Evolutionary conservation across 2,329 filamentous ascomycete genomes (phyloP).

Genomic region (Neofusicoccum kwambonambiense): DNA sequence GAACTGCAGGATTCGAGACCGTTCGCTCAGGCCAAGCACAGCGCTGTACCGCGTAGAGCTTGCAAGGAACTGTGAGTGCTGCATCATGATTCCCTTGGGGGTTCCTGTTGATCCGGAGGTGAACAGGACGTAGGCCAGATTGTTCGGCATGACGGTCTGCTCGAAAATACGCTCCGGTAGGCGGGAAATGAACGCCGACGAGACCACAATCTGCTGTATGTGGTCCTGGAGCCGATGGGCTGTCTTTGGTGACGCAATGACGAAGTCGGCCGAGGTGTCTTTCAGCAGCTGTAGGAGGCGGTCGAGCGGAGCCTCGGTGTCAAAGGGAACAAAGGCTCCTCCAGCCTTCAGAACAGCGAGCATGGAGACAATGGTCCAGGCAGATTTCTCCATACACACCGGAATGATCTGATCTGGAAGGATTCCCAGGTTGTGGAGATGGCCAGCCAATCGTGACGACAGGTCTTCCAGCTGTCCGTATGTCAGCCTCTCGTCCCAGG

Average conservation of each 20-base stretch:
- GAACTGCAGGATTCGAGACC: slow-evolving; percentile 26
- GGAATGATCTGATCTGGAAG: slow-evolving; percentile 24
- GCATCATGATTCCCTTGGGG: slow-evolving; percentile 27
- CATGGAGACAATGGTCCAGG: slow-evolving; percentile 19
- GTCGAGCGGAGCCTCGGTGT: neutral
- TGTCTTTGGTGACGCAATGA: slow-evolving; percentile 17
- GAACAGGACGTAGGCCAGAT: slow-evolving; percentile 37
- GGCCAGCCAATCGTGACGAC: slow-evolving; percentile 20
- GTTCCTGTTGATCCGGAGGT: slow-evolving; percentile 23
- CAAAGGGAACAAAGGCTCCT: neutral
- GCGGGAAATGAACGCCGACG: neutral
- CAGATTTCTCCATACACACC: slow-evolving; percentile 25
- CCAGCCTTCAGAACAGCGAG: slow-evolving; percentile 23
- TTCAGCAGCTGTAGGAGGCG: neutral
- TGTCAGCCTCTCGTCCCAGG: slow-evolving; percentile 16
- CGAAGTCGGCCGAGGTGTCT: neutral
- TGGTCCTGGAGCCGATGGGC: slow-evolving; percentile 29
- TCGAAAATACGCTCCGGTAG: neutral
- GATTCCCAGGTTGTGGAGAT: slow-evolving; percentile 32
- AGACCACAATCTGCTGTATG: slow-evolving; percentile 21
- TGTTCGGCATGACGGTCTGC: neutral
- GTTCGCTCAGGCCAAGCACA: slow-evolving; percentile 30
- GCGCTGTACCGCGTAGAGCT: slow-evolving; percentile 35
- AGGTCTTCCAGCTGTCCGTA: slow-evolving; percentile 14
- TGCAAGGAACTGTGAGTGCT: slow-evolving; percentile 22